Evolutionary conservation across 176 grass and related monocot species (phyloP), one percentile per base, ranked within the genome.

Genomic region (Panicum miliaceum): DNA sequence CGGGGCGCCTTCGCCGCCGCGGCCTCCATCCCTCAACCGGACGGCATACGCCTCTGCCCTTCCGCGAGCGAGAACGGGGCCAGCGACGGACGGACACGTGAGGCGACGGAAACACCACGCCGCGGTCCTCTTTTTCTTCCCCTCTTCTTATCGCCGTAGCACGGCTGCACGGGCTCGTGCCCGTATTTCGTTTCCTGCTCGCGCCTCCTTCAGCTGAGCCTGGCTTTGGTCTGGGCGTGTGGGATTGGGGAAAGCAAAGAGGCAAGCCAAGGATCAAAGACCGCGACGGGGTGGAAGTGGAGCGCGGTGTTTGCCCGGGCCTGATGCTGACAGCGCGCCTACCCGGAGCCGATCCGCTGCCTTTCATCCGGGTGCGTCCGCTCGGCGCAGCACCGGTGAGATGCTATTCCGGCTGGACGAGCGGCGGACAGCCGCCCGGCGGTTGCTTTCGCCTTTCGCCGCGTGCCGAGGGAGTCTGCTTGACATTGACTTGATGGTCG

Each of bases 361-460:
- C 51, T 70, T 47, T 13, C 20, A 8, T 61, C 51, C 62, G 23
- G 29, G n/a, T n/a, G n/a, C n/a, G n/a, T n/a, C n/a, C n/a, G n/a
- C n/a, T n/a, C n/a, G n/a, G n/a, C n/a, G n/a, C n/a, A n/a, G n/a
- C n/a, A n/a, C n/a, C n/a, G n/a, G n/a, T n/a, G n/a, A n/a, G n/a
- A n/a, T n/a, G n/a, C n/a, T n/a, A n/a, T n/a, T n/a, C n/a, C n/a
- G n/a, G n/a, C n/a, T n/a, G n/a, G n/a, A n/a, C n/a, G n/a, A n/a
- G n/a, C n/a, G n/a, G n/a, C 13, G 80, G 12, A 15, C 80, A 32
- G 22, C 26, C 56, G 23, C 54, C 32, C 6, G 48, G 56, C 4
- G 72, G 73, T 73, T 72, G 25, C 25, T 78, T 84, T 79, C 81
- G 9, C 65, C 42, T 83, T 88, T 64, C 42, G 59, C 27, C 54